Percentiles rank a stretch among this genome's conserved stretches.
phyloP scores from a whole-genome alignment of 2,329 filamentous ascomycete species.

The Fusarium sp. region DNA sequence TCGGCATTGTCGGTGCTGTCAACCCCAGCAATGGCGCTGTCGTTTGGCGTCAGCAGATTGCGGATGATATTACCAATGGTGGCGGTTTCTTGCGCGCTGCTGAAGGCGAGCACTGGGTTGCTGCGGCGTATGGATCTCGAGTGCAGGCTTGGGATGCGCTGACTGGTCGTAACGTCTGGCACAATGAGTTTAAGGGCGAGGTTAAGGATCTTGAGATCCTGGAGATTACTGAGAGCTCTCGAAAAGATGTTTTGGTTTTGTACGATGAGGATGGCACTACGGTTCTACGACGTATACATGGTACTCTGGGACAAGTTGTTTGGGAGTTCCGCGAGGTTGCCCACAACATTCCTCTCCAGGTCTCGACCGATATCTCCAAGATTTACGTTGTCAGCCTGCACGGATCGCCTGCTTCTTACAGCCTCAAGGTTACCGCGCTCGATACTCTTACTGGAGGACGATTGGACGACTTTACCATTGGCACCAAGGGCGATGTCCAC shows the following conservation, averaged over 20 bases:
- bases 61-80: constrained; percentile 60
- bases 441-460: constrained; percentile 80
- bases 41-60: constrained; percentile 85
- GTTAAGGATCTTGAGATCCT: constrained; percentile 81
- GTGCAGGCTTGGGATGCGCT: constrained; percentile 87
- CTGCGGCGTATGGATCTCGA: constrained; percentile 76
- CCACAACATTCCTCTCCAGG: constrained; percentile 78
- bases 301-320: constrained; percentile 75
- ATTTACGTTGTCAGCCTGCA: constrained; percentile 84
- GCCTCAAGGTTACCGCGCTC: constrained; percentile 79
- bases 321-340: constrained; percentile 82
- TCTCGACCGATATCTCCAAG: constrained; percentile 75
- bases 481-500: constrained; percentile 79
- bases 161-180: constrained; percentile 84
- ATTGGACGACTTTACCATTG: constrained; percentile 76
- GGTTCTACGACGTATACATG: constrained; percentile 77
- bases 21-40: constrained; percentile 87
- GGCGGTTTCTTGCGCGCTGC: constrained; percentile 74
- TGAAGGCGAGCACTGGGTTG: constrained; percentile 81
- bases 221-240: constrained; percentile 71
- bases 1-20: constrained; percentile 84
- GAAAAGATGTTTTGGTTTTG: constrained; percentile 79
- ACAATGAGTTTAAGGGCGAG: constrained; percentile 66
- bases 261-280: constrained; percentile 68
- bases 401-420: constrained; percentile 75